Evolutionary conservation across 164 flowering plant species (phyloP).

Genomic region (Malania oleifera): DNA sequence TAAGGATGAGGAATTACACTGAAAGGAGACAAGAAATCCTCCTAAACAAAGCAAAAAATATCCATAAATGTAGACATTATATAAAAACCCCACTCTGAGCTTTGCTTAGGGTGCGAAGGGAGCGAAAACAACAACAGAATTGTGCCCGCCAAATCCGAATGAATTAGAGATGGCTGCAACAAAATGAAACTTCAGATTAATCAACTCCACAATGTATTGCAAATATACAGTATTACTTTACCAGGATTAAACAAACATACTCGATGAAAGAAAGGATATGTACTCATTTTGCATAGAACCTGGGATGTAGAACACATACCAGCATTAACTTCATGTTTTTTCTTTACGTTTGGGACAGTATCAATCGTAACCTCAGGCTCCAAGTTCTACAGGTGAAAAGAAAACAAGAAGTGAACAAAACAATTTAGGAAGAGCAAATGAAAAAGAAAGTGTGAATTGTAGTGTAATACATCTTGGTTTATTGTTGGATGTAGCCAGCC

Average conservation of each 20-base stretch:
- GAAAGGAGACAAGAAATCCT: no score
- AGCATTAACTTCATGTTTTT: constrained; percentile 65
- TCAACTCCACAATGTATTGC: not conserved
- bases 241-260: no score
- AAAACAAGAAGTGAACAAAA: not conserved
- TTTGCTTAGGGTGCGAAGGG: constrained; percentile 44
- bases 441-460: not conserved
- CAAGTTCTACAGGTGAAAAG: constrained; percentile 35
- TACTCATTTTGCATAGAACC: no score
- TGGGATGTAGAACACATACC: constrained; percentile 61
- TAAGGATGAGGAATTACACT: no score
- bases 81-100: no score
- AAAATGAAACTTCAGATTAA: constrained; percentile 11
- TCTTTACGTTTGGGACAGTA: constrained; percentile 74
- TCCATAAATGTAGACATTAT: no score
- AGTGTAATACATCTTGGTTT: constrained; percentile 49
- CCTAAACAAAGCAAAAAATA: no score
- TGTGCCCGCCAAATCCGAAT: constrained; percentile 72
- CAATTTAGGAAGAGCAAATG: not conserved
- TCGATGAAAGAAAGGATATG: no score
- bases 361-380: constrained; percentile 64
- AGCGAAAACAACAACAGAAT: constrained; percentile 66
- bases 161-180: constrained; percentile 64
- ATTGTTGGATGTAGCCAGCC: constrained; percentile 72
- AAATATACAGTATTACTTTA: no score